Base-by-base conservation (phyloP, 192 early-diverging fungal species). In the Powellomyces hirtus region DNA sequence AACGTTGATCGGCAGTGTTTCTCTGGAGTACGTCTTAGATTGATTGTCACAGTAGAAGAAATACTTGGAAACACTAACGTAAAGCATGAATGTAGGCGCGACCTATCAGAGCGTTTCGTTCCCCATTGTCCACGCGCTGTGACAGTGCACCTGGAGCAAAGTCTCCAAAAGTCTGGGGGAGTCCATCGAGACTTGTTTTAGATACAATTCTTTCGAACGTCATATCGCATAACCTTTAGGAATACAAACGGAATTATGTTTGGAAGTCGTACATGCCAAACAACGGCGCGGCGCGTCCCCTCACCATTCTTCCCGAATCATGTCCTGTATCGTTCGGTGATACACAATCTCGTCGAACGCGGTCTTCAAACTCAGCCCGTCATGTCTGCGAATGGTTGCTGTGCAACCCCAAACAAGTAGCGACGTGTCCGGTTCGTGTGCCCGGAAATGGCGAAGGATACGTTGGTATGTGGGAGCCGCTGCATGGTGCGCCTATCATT, bases 351-450 rank as follows among this genome's bases (percentile, higher is more conserved):
- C 44, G 52, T 96, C 90, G 71, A 96, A 98, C 7, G 87, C 81
- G 3, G 60, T 66, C 7, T 53, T 63, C 6, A 96, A 75, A 10
- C 74, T 78, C 14, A 93, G 34, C 1, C 93, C 92, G 62, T 98
- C 96, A 72, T 92, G 88, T 22, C 96, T 79, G 33, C 88, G 74
- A 37, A 96, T 79, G 0, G 96, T 96, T 0, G 94, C 96, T 33
- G 94, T 95, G 62, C 94, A 98, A 0, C 94, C 96, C 89, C 93
- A 96, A 8, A 98, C 81, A 45, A 92, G 75, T 5, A 95, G 77
- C 22, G 82, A 75, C 5, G 80, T 77, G 0, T 80, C 64, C 13
- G 71, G 66, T 2, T 53, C 70, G 49, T 74, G 27, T 0, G 82
- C 75, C 5, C 75, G 76, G 64, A 98, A 93, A 59, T 94, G 82